Evolutionary conservation across 139 green algal species (phyloP).

Genomic region (Raphidocelis subcapitata): DNA sequence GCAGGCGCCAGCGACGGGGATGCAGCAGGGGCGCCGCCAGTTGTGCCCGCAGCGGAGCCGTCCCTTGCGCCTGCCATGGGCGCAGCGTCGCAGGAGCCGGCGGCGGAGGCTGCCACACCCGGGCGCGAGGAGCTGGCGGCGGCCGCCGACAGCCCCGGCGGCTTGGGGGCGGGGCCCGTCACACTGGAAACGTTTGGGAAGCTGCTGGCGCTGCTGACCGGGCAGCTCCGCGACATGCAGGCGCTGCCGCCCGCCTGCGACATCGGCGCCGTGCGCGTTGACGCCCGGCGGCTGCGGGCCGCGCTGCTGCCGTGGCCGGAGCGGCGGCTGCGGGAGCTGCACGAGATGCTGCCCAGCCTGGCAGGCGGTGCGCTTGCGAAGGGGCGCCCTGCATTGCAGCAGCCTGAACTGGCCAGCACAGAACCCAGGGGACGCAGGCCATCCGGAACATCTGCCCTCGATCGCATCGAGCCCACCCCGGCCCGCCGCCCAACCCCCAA

Average conservation of each 20-base stretch:
- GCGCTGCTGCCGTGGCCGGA: conserved; percentile 65
- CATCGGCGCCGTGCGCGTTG: conserved; percentile 37
- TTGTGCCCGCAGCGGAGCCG: too few relatives aligned
- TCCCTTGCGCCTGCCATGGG: too few relatives aligned
- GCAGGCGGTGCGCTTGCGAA: conserved; percentile 26
- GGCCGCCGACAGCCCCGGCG: background rate
- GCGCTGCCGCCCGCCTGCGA: conserved; percentile 37
- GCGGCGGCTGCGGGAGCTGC: conserved; percentile 51
- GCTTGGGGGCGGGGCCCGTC: conserved; percentile 9
- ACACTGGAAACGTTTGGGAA: conserved; percentile 55
- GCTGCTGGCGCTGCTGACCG: conserved; percentile 52
- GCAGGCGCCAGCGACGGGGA: too few relatives aligned
- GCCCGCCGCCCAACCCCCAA: too few relatives aligned
- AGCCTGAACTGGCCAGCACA: too few relatives aligned
- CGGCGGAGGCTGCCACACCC: background rate
- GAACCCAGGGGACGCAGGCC: too few relatives aligned
- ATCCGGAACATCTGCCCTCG: background rate
- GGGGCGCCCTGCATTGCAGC: too few relatives aligned
- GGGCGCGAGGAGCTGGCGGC: background rate
- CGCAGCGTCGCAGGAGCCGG: too few relatives aligned
- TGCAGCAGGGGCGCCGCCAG: too few relatives aligned
- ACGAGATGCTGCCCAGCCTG: conserved; percentile 55
- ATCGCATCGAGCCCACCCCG: background rate
- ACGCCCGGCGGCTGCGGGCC: conserved; percentile 50
- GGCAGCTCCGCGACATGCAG: conserved; percentile 58